phyloP scores from a whole-genome alignment of 2,329 filamentous ascomycete genomes.

The Xylariaceae sp. region DNA sequence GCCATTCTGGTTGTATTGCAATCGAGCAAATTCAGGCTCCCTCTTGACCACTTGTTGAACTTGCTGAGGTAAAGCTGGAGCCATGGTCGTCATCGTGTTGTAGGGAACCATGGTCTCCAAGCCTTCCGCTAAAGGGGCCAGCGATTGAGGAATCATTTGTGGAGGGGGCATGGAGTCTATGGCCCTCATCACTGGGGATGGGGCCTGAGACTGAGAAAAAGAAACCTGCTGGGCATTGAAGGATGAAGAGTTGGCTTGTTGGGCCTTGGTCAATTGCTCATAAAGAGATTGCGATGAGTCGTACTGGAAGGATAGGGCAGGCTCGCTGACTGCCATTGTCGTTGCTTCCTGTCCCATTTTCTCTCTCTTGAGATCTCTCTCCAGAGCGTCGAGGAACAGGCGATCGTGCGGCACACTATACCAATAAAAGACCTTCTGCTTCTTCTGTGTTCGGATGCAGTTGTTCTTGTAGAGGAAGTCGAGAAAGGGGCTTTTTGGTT shows the following conservation, averaged over 20 bases:
- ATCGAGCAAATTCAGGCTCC: conserved; percentile 75
- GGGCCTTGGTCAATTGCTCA: conserved; percentile 98
- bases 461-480: conserved; percentile 99
- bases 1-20: conserved; percentile 90
- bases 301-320: conserved; percentile 96
- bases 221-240: conserved; percentile 76
- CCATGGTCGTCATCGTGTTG: conserved; percentile 64
- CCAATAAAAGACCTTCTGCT: conserved; percentile 99
- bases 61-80: conserved; percentile 64
- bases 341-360: conserved; percentile 98
- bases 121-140: conserved; percentile 56
- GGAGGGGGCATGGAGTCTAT: conserved; percentile 94
- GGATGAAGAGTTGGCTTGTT: conserved; percentile 96
- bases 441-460: conserved; percentile 99
- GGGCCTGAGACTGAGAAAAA: conserved; percentile 71
- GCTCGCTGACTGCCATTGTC: conserved; percentile 93
- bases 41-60: conserved; percentile 68
- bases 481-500: conserved; percentile 96
- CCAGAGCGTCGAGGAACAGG: conserved; percentile 93
- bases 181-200: conserved; percentile 83
- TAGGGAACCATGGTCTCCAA: conserved; percentile 74
- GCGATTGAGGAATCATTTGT: conserved; percentile 64
- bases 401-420: conserved; percentile 98
- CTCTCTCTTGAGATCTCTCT: conserved; percentile 96
- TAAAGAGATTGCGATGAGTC: conserved; percentile 98